Conservation (phyloP, 352 stramenopile species). For the Phytophthora vignae region DNA sequence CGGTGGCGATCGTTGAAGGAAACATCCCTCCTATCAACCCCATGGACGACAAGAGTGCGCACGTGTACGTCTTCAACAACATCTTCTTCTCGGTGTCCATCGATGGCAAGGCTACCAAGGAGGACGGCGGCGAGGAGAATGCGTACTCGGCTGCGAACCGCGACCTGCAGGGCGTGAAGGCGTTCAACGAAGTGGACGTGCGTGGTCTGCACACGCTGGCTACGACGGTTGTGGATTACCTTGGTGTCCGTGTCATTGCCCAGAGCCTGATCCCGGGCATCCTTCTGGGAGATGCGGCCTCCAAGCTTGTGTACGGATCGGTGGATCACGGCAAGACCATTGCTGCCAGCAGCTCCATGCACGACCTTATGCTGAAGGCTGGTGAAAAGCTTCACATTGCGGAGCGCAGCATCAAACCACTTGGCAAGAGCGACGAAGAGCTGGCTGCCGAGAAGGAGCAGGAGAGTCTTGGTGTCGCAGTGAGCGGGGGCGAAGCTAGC, state of each 20-base stretch:
- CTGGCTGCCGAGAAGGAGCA: slow-evolving; percentile 48
- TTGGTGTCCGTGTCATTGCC: slow-evolving; percentile 94
- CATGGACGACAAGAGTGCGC: slow-evolving; percentile 92
- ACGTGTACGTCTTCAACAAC: slow-evolving; percentile 98
- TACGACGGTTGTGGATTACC: slow-evolving; percentile 95
- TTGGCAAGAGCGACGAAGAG: slow-evolving; percentile 66
- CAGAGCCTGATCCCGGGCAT: slow-evolving; percentile 97
- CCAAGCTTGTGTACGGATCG: slow-evolving; percentile 95
- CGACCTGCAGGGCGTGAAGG: slow-evolving; percentile 90
- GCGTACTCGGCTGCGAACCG: slow-evolving; percentile 89
- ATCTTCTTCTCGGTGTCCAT: slow-evolving; percentile 97
- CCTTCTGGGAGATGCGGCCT: slow-evolving; percentile 94
- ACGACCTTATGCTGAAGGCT: slow-evolving; percentile 88
- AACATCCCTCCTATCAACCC: slow-evolving; percentile 97
- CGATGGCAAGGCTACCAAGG: slow-evolving; percentile 77
- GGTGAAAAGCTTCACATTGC: slow-evolving; percentile 90
- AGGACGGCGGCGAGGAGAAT: slow-evolving; percentile 76
- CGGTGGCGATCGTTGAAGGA: slow-evolving; percentile 94
- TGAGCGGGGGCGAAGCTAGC: slow-evolving; percentile 59
- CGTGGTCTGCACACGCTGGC: slow-evolving; percentile 93
- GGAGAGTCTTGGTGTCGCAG: slow-evolving; percentile 27
- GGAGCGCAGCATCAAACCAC: slow-evolving; percentile 82
- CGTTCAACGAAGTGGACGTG: slow-evolving; percentile 93
- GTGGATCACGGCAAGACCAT: slow-evolving; percentile 93
- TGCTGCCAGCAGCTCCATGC: slow-evolving; percentile 93